phyloP scores from a whole-genome alignment of 768 basidiomycete genomes.

The Phylloporus sp. region DNA sequence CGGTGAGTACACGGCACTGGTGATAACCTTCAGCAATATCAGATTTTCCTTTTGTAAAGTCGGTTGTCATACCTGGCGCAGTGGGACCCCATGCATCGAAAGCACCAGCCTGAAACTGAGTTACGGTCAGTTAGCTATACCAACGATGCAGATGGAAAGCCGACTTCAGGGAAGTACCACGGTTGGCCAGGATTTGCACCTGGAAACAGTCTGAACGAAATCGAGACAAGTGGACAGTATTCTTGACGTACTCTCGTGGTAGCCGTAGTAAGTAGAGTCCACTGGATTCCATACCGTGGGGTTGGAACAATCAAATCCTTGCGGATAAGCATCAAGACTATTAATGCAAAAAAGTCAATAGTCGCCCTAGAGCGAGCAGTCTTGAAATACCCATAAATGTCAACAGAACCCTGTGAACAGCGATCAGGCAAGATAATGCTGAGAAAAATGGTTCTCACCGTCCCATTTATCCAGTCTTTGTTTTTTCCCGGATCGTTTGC shows the following conservation, averaged over 20 bases:
- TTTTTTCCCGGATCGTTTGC: slow-evolving; percentile 64
- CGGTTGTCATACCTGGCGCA: slow-evolving; percentile 47
- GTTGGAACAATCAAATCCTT: slow-evolving; percentile 76
- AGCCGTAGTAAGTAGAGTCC: slow-evolving; percentile 56
- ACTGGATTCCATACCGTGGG: slow-evolving; percentile 63
- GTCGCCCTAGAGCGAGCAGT: not conserved
- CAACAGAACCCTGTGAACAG: slow-evolving; percentile 55
- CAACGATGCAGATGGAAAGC: slow-evolving; percentile 3
- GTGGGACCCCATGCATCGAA: slow-evolving; percentile 79
- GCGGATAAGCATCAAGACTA: slow-evolving; percentile 67
- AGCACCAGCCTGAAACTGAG: slow-evolving; percentile 67
- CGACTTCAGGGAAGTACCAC: slow-evolving; percentile 67
- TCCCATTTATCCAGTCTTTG: slow-evolving; percentile 65
- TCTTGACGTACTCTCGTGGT: slow-evolving; percentile 41
- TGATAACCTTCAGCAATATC: slow-evolving; percentile 45
- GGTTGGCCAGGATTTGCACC: slow-evolving; percentile 46
- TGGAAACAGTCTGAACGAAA: slow-evolving; percentile 33
- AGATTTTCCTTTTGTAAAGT: not conserved
- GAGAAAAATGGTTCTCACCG: slow-evolving; percentile 35
- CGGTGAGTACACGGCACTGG: slow-evolving; percentile 61
- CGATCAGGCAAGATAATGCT: slow-evolving; percentile 1
- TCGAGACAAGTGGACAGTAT: not conserved
- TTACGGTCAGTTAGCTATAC: slow-evolving; percentile 8
- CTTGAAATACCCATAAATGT: slow-evolving; percentile 52
- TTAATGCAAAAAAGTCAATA: not conserved